Conservation (phyloP, 2,329 filamentous ascomycete genomes). For the Xenoacremonium recifei region DNA sequence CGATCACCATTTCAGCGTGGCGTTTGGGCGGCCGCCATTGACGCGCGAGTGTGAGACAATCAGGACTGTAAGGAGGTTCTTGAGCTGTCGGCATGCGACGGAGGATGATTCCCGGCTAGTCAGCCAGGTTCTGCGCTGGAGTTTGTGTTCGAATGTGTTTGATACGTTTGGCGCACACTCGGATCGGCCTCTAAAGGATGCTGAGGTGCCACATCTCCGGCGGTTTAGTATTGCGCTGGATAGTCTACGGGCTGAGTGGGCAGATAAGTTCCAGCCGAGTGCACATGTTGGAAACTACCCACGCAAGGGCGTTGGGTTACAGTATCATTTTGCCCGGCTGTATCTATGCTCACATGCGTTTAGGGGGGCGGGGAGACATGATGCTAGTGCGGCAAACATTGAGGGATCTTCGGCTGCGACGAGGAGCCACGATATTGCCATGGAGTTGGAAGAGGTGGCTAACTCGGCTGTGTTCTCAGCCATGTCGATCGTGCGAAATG, state of each 20-base stretch:
- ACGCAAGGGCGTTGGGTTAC: neutral
- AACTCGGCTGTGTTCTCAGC: neutral
- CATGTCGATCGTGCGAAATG: neutral
- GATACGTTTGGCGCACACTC: neutral
- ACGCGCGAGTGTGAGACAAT: neutral
- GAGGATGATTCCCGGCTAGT: neutral
- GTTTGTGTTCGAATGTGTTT: neutral
- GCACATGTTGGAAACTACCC: neutral
- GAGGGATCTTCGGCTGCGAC: neutral
- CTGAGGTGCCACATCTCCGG: neutral
- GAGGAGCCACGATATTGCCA: neutral
- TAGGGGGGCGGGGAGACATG: too few relatives aligned
- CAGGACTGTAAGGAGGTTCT: neutral
- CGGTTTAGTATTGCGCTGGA: neutral
- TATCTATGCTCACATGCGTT: neutral
- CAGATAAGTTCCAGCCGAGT: neutral
- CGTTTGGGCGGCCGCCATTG: constrained; percentile 34
- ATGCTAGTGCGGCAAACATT: neutral
- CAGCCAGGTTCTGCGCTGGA: neutral
- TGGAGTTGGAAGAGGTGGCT: neutral
- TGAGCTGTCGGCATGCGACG: neutral
- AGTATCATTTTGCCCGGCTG: neutral
- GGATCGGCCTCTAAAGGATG: neutral
- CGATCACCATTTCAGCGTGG: constrained; percentile 39
- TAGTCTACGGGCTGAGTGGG: neutral